These are phyloP conservation scores for Didymella sp. DNA, from an alignment of 2,329 filamentous ascomycete species.

Conservation along the genomic window DNA sequence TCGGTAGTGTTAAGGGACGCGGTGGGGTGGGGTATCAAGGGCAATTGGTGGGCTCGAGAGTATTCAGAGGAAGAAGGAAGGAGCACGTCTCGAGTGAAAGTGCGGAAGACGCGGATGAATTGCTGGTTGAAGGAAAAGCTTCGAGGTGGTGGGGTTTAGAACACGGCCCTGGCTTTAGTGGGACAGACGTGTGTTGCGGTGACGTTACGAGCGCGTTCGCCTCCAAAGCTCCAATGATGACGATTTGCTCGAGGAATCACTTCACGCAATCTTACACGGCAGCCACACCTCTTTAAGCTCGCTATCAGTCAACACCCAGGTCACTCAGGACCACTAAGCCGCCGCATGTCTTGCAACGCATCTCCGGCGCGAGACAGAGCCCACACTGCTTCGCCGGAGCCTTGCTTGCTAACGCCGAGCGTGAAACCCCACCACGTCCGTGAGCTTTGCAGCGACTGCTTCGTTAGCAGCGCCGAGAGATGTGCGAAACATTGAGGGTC, in stretches of 20 bases:
- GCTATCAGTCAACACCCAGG: conserved; percentile 31
- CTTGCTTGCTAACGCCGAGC: conserved; percentile 42
- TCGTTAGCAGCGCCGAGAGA: conserved; percentile 19
- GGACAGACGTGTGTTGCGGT: conserved; percentile 33
- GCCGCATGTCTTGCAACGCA: conserved; percentile 39
- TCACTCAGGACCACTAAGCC: conserved; percentile 47
- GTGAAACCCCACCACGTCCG: conserved; percentile 36
- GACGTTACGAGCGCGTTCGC: conserved; percentile 30
- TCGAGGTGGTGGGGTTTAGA: conserved; percentile 45
- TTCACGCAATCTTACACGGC: conserved; percentile 25
- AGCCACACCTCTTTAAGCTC: conserved; percentile 27
- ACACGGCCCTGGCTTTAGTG: conserved; percentile 36
- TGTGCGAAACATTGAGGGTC: conserved; percentile 12
- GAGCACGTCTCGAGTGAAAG: conserved; percentile 20
- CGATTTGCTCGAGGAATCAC: conserved; percentile 28
- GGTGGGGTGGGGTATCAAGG: conserved; percentile 27
- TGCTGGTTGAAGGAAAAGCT: conserved; percentile 43
- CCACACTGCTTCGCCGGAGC: conserved; percentile 33
- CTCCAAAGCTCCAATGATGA: conserved; percentile 30
- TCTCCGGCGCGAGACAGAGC: conserved; percentile 40
- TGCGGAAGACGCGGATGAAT: conserved; percentile 38
- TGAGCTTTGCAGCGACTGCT: conserved; percentile 21
- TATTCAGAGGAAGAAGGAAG: conserved; percentile 13
- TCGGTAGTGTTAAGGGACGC: conserved; percentile 29
- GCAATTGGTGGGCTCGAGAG: conserved; percentile 32